A percentile compares a stretch with the other conserved stretches of the same genome.
phyloP scores from a whole-genome alignment of 371 early-diverging fungal genomes.

The Syncephalis fuscata region DNA sequence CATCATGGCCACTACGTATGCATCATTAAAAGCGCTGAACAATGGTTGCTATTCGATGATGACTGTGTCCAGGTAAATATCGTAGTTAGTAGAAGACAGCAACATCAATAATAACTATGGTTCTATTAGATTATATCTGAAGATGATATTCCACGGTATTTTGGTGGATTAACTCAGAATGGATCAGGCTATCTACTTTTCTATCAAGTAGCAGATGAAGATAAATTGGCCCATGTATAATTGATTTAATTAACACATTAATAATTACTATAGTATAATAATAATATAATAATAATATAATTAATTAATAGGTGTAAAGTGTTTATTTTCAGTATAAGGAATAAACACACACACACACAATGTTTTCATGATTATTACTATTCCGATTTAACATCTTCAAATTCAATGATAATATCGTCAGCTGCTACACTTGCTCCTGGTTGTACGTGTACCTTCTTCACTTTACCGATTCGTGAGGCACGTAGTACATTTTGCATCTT shows the following conservation, averaged over 20 bases:
- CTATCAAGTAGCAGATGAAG: constrained; percentile 24
- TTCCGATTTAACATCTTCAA: constrained; percentile 24
- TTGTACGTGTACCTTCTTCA: constrained; percentile 61
- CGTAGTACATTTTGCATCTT: constrained; percentile 95
- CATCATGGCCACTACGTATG: constrained; percentile 93
- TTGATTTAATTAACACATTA: too few relatives aligned
- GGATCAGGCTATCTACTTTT: constrained; percentile 76
- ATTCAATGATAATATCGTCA: constrained; percentile 75
- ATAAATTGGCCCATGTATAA: too few relatives aligned
- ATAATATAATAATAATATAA: too few relatives aligned
- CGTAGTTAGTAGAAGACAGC: too few relatives aligned
- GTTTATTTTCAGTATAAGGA: too few relatives aligned
- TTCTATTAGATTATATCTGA: constrained; percentile 51
- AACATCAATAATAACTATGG: background rate
- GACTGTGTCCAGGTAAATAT: constrained; percentile 60
- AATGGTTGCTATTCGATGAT: constrained; percentile 93
- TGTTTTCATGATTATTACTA: too few relatives aligned
- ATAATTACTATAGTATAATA: too few relatives aligned
- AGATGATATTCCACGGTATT: constrained; percentile 63
- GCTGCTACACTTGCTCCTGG: constrained; percentile 62
- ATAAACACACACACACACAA: too few relatives aligned
- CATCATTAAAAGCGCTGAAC: constrained; percentile 66
- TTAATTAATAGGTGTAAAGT: too few relatives aligned
- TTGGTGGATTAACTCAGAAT: constrained; percentile 59
- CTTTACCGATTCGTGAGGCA: constrained; percentile 56